Base-by-base conservation (phyloP, 2,329 filamentous ascomycete genomes). In the Calonectria montana region DNA sequence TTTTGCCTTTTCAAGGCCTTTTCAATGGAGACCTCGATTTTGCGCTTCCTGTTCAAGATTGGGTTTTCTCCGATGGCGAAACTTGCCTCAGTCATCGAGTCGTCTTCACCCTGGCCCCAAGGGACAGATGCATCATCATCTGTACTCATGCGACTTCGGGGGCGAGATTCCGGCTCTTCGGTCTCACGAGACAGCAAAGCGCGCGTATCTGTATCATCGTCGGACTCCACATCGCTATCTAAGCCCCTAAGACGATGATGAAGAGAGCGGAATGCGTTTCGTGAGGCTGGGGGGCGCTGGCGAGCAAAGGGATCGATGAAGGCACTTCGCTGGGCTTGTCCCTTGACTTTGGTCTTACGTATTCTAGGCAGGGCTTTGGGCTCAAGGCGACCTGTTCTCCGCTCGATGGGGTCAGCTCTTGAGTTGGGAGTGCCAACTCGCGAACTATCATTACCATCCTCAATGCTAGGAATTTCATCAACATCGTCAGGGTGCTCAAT, bases 151-250 rank as follows among this genome's bases (percentile, higher is more conserved):
- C 93, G 94, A 82, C 94, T 98, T 53, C 92, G 91, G 61, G 93
- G 93, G 48, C 93, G 91, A 74, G 94, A 97, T 72, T 97, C 96
- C 39, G 92, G 91, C 75, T 97, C 96, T 80, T 97, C 96, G 0
- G 94, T 97, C 80, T 96, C 95, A 55, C 92, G 89, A 15, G 90
- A 91, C 15, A 93, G 91, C 35, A 83, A 70, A 39, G 85, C 85
- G 45, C 86, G 84, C 57, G 90, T 90, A 74, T 91, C 89, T 2
- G 83, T 86, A 68, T 98, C 95, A 76, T 97, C 96, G 75, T 98
- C 96, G 0, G 95, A 97, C 81, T 98, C 94, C n/a, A 93, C 94
- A 89, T 86, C 89, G 93, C 80, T 90, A 85, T 82, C 90, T 83
- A 76, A 84, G 91, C 81, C 90, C 88, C 43, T 90, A 83, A 84